These are phyloP conservation scores for Cryptosporidium canis DNA, from an alignment of 169 alveolate species.

Conservation along the genomic window DNA sequence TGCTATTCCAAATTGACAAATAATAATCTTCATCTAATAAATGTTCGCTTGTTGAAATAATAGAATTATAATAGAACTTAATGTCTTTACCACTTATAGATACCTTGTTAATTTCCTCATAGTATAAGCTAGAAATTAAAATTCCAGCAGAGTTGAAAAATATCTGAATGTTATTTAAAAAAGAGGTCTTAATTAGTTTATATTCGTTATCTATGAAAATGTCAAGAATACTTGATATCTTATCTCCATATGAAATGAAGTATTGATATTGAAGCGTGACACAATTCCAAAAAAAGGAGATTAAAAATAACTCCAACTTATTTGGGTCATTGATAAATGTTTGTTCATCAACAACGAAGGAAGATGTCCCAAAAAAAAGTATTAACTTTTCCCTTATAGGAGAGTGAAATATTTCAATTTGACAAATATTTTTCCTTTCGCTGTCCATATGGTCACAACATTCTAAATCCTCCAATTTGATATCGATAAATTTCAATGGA, in stretches of 20 bases:
- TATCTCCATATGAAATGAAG: not conserved
- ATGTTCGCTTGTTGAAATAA: conserved; percentile 60
- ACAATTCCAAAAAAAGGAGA: conserved; percentile 54
- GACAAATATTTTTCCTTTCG: not conserved
- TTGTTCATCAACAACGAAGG: not conserved
- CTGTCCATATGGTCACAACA: not conserved
- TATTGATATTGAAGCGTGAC: conserved; percentile 44
- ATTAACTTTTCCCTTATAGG: conserved; percentile 28
- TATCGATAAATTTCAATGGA: not conserved
- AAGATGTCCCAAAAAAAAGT: conserved; percentile 9
- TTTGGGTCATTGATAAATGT: not conserved
- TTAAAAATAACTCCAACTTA: not conserved
- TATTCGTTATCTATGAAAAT: not conserved
- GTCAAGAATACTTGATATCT: conserved; percentile 1
- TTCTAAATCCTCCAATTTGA: not conserved
- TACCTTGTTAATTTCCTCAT: not conserved
- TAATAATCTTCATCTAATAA: conserved; percentile 28
- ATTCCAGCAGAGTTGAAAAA: conserved; percentile 51
- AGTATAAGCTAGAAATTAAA: conserved; percentile 17
- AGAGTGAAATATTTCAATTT: conserved; percentile 30
- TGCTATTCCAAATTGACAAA: conserved; percentile 30
- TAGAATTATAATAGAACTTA: conserved; percentile 3
- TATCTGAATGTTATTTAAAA: conserved; percentile 9
- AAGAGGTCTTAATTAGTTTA: conserved; percentile 6
- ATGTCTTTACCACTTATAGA: not conserved